Conservation (phyloP, 768 basidiomycete species). For the Tylopilus balloui region DNA sequence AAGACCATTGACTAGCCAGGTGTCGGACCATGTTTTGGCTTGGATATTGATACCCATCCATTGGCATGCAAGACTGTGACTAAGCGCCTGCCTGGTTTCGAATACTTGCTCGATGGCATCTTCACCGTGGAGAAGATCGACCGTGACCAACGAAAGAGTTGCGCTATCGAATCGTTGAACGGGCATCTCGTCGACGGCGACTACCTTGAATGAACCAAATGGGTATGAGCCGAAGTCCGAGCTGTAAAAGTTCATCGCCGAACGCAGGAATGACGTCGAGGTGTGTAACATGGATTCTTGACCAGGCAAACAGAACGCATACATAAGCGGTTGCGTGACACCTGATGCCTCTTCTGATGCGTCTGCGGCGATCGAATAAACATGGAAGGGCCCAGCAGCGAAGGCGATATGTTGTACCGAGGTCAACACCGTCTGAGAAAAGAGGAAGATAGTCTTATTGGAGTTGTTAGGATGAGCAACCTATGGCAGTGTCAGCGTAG, state of each 20-base stretch:
- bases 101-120: conserved; percentile 91
- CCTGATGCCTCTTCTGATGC: conserved; percentile 58
- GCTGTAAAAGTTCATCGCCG: conserved; percentile 89
- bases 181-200: conserved; percentile 88
- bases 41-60: conserved; percentile 98
- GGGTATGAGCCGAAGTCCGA: conserved; percentile 95
- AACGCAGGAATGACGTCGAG: conserved; percentile 73
- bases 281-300: conserved; percentile 66
- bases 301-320: conserved; percentile 91
- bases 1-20: conserved; percentile 95
- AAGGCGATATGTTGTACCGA: conserved; percentile 97
- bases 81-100: conserved; percentile 81
- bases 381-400: conserved; percentile 91
- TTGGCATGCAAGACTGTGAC: conserved; percentile 88
- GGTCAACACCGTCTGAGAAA: conserved; percentile 78
- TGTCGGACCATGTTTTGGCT: conserved; percentile 88
- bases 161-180: conserved; percentile 80
- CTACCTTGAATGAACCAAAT: conserved; percentile 89
- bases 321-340: conserved; percentile 68
- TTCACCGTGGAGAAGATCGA: conserved; percentile 81
- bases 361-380: conserved; percentile 64
- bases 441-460: conserved; percentile 92
- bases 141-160: conserved; percentile 71
- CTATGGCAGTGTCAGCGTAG: conserved; percentile 35
- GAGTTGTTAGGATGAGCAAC: conserved; percentile 92